Evolutionary conservation across 2,329 filamentous ascomycete species (phyloP), one percentile per base, ranked within the genome.

Genomic region (Mariannaea sp.): DNA sequence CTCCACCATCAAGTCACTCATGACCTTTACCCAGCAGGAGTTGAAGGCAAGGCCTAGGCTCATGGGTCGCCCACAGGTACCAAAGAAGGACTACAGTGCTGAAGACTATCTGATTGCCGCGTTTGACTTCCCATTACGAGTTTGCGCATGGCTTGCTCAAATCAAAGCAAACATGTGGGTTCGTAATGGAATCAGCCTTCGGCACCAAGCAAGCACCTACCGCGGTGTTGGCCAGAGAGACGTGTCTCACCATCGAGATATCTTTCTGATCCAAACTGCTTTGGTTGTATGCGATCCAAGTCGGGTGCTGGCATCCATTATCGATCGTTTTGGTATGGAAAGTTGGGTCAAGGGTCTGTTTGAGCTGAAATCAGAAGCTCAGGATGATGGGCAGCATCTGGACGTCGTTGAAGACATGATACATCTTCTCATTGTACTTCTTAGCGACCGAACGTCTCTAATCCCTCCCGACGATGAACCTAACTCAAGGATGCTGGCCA

Each of bases 131-230:
- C 93, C 95, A 1, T 78, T 99, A 4, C 84, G 95, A 46, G 92
- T 97, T 1, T 97, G 92, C 69, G 92, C 91, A 16, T 99, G 94
- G 94, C 79, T 99, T 26, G 90, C 94, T 5, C 95, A 99, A 75
- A 97, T 99, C 85, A 96, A 96, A 71, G 92, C 93, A 14, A 90
- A 92, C 45, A 96, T 97, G 86, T 99, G 95, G 94, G 93, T 99
- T 58, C 86, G 94, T 50, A 99, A 99, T 68, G 94, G 94, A 2
- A 91, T 99, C 68, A 97, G 93, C 65, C 81, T 99, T 45, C 86
- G 93, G 32, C 94, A 99, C 70, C 94, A 99, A 72, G 94, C 95
- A 70, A 89, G 89, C 46, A 94, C 92, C 14, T 99, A 99, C 70
- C 87, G 92, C 13, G 92, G 91, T 33, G 91, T 97, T 12, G 85